Evolutionary conservation across 2,329 filamentous ascomycete species (phyloP).

Genomic region (Zasmidium angulare): DNA sequence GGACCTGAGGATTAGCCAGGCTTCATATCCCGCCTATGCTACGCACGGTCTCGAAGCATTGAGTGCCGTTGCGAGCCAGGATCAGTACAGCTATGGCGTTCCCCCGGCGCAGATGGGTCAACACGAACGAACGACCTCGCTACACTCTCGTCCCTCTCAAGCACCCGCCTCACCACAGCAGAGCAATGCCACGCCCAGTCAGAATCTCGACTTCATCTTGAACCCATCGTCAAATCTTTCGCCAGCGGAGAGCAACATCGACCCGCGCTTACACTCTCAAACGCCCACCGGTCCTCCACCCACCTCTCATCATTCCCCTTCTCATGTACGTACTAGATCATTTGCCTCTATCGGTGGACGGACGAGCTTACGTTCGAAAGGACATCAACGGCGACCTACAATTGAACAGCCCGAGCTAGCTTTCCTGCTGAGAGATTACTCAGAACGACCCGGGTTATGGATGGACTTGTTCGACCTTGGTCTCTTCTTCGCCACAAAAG

Average conservation of each 20-base stretch:
- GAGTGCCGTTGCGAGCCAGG: conserved; percentile 51
- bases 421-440: conserved; percentile 60
- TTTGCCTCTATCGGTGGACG: conserved; percentile 25
- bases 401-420: conserved; percentile 42
- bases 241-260: conserved; percentile 29
- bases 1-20: conserved; percentile 13
- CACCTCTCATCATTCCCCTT: conserved; percentile 13
- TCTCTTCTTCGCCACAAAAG: conserved; percentile 60
- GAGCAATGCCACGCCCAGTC: conserved; percentile 21
- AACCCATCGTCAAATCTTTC: conserved; percentile 47
- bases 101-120: conserved; percentile 24
- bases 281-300: conserved; percentile 14
- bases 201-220: conserved; percentile 58
- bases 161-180: conserved; percentile 23
- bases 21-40: conserved; percentile 27
- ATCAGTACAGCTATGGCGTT: conserved; percentile 39
- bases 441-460: conserved; percentile 57
- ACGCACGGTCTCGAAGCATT: conserved; percentile 56
- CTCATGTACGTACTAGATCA: conserved; percentile 34
- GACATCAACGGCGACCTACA: conserved; percentile 21
- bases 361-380: conserved; percentile 33
- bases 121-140: conserved; percentile 31
- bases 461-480: conserved; percentile 59
- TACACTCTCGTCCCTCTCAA: conserved; percentile 16
- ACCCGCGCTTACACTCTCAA: conserved; percentile 29